Evolutionary conservation across 2,329 filamentous ascomycete species (phyloP), one percentile per base, ranked within the genome.

Genomic region (Emmonsiellopsis sp.): DNA sequence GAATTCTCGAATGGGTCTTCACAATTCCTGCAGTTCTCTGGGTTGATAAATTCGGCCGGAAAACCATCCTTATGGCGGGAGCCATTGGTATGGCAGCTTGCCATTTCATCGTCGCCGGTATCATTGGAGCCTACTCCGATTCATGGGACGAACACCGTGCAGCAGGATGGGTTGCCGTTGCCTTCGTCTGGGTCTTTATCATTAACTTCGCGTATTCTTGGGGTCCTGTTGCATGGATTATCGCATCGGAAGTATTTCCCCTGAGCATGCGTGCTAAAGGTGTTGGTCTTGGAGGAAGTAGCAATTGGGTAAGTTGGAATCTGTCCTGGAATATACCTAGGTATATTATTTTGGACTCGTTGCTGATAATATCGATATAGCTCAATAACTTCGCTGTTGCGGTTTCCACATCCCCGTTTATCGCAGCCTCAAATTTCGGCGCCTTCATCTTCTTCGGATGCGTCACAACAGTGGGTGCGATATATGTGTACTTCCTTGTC

Each of bases 181-280:
- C 63, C 0, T 70, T 73, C 54, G 66, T 73, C 5, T 89, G 86
- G 85, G 74, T 90, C 0, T 89, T 87, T 58, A 82, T 87, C 31
- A 73, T 87, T 32, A 80, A 86, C 67, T 90, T 90, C 62, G 87
- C 84, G 32, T 89, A 87, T 65, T 83, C 79, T 0, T 90, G 86
- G 86, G 65, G 64, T 0, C 86, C 85, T 2, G 85, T 83, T 57
- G 79, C 83, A 0, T 90, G 86, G 86, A 86, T 87, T 57, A 76
- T 90, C 47, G 78, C 87, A 1, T 81, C 84, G 1, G 86, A 89
- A 68, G 81, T 89, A 46, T 90, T 84, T 81, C 86, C 86, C 0
- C 70, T 89, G 3, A 83, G 79, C 55, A 83, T 83, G 32, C 78
- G 85, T 1, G 80, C 86, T 1, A 87, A 88, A 56, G 68, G 69